Base-by-base conservation (phyloP, 768 basidiomycete species). In the Phlebiopsis flavidoalba region DNA sequence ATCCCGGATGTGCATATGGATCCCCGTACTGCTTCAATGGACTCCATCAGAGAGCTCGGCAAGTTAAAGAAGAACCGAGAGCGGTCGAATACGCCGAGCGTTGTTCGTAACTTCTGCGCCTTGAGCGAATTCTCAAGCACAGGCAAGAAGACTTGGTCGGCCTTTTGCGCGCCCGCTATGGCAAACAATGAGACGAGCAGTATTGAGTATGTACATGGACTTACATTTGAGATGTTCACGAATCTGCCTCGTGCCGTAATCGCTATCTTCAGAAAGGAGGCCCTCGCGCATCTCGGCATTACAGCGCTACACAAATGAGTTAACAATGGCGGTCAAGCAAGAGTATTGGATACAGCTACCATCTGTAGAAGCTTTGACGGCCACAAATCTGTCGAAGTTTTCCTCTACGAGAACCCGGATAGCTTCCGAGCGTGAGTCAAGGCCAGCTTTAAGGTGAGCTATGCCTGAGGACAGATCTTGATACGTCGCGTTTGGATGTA, bases 31-130 rank as follows among this genome's bases (percentile, higher is more conserved):
- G 88, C 88, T 71, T 96, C 90, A 56, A 98, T 89, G 17, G 83
- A 88, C 70, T 95, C 96, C 22, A 91, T 81, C 22, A 99, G 84
- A 50, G 89, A 87, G 33, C 89, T 88, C 0, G 97, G 96, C n/a
- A 99, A 81, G 68, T 96, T 98, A 82, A 98, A 98, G 74, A 98
- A 93, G 81, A 98, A 99, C 68, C 95, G 96, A 54, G 93, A 95
- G 47, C 94, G 83, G 66, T 98, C 96, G 64, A 99, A 98, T 19
- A 98, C 93, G 36, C 93, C 89, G 6, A 98, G 83, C 0, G 97
- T 98, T 0, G 90, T 92, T 40, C 92, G 87, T 4, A 99, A 77
- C 72, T 95, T 93, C 69, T 93, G 87, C 14, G 96, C 94, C 70
- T 98, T 98, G 35, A 92, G 87, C 3, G 95, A 86, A 64, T 98